Evolutionary conservation across 768 basidiomycete genomes (phyloP), one percentile per base, ranked within the genome.

Genomic region (Lactarius psammicola): DNA sequence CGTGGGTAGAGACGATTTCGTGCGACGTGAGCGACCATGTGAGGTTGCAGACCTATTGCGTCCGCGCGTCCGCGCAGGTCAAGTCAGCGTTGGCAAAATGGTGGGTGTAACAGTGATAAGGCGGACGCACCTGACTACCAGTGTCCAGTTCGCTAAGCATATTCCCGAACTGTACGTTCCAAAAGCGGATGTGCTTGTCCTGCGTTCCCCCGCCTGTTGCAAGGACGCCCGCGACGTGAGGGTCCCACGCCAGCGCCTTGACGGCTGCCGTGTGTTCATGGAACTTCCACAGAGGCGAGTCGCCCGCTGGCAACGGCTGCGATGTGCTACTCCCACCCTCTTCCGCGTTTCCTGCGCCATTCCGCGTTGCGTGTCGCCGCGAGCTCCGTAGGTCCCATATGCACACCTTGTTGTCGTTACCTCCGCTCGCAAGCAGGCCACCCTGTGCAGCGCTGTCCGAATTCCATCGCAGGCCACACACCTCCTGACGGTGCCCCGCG

Each of bases 321-420:
- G 49, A 7, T n/a, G 70, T 74, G 28, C 75, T 72, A 4, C 68
- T 68, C 40, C 68, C 72, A 28, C 70, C 72, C 6, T 71, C 72
- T 17, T 72, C 74, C 1, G 74, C 75, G 17, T 72, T 76, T 17
- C 74, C 76, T 9, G 72, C 56, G 20, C 65, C 63, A 26, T 51
- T 64, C 33, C 65, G 61, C 13, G 72, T 70, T 23, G 72, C 68
- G 1, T 67, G 76, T 56, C 85, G 76, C 70, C 80, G 80, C 7
- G 85, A 84, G 10, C 89, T 90, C 63, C 91, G 82, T 62, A 94
- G 78, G 74, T 98, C 95, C 93, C 95, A 99, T 60, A 99, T 94
- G 71, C 93, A 94, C n/a, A 99, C 92, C 78, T 98, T 98, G 78
- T 99, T 99, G 77, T 99, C 96, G 74, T 99, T 99, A 0, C 96